Percentiles rank a stretch among this genome's conserved stretches.
These are phyloP conservation scores for Capsicum pubescens DNA, from an alignment of 257 asterid genomes.

Conservation along the genomic window DNA sequence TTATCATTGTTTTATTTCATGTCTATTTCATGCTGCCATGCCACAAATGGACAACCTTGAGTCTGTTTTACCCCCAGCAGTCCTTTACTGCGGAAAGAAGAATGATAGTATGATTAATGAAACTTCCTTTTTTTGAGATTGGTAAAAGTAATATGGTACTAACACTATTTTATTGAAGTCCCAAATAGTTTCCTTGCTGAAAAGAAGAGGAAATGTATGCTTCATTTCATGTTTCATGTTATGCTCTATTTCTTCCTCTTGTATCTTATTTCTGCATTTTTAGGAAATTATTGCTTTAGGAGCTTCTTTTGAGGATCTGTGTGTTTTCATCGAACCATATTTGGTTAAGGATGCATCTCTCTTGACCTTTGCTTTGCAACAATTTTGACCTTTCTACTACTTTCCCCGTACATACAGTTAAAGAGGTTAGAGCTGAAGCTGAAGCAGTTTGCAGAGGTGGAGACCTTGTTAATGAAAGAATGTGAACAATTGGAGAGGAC, in stretches of 20 bases:
- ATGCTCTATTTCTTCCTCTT: background rate
- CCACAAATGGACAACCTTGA: background rate
- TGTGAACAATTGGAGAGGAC: conserved; percentile 92
- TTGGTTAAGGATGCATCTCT: conserved; percentile 18
- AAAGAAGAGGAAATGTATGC: background rate
- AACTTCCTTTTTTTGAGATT: background rate
- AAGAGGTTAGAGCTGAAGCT: conserved; percentile 95
- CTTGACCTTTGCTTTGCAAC: background rate
- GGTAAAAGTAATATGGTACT: background rate
- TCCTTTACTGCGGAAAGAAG: conserved; percentile 4
- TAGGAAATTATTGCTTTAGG: background rate
- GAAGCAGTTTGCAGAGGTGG: conserved; percentile 99
- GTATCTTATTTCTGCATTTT: background rate
- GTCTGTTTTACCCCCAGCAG: background rate
- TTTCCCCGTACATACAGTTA: conserved; percentile 56
- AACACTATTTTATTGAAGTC: conserved; percentile 3
- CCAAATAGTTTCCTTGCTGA: background rate
- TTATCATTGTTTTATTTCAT: background rate
- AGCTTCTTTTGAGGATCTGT: conserved; percentile 11
- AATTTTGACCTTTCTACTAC: conserved; percentile 25
- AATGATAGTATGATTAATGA: background rate
- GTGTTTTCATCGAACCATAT: background rate
- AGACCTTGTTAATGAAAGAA: conserved; percentile 92
- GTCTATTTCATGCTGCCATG: background rate
- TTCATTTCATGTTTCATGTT: background rate